Conservation (phyloP, 108 stramenopile species). For the Pseudonitzschia delicatissima region DNA sequence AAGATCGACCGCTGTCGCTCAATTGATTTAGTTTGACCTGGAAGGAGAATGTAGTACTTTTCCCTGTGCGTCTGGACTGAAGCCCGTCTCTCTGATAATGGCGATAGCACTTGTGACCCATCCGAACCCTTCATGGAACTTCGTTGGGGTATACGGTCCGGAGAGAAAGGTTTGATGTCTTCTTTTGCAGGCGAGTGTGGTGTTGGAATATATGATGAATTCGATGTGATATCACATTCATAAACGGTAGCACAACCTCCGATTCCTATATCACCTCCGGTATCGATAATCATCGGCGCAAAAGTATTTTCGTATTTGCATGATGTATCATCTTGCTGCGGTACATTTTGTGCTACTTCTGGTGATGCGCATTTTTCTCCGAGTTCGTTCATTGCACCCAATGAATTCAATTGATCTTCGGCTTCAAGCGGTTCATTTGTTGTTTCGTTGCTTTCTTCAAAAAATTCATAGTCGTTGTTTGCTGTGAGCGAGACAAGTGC, state of each 20-base stretch:
- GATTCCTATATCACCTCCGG: not conserved
- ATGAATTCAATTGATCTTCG: not conserved
- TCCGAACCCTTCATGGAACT: conserved; percentile 15
- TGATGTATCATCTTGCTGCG: not conserved
- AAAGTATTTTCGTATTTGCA: not conserved
- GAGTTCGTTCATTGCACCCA: not conserved
- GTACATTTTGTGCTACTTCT: not conserved
- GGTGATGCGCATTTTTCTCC: not conserved
- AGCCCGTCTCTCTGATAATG: conserved; percentile 1
- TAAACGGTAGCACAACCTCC: not conserved
- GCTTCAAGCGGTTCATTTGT: not conserved
- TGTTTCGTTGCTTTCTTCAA: not conserved
- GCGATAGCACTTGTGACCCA: not conserved
- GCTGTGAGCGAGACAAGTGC: not conserved
- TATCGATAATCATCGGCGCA: not conserved
- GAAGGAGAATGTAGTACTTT: conserved; percentile 4
- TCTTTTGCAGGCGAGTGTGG: not conserved
- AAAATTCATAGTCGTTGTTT: not conserved
- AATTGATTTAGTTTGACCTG: not conserved
- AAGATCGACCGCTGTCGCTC: conserved; percentile 22
- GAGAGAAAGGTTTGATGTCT: not conserved
- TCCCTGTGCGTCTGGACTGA: not conserved
- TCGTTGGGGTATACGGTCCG: conserved; percentile 9
- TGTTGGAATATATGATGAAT: not conserved
- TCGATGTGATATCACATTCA: not conserved